phyloP scores from a whole-genome alignment of 441 rosid species.

The Macaranga tanarius region DNA sequence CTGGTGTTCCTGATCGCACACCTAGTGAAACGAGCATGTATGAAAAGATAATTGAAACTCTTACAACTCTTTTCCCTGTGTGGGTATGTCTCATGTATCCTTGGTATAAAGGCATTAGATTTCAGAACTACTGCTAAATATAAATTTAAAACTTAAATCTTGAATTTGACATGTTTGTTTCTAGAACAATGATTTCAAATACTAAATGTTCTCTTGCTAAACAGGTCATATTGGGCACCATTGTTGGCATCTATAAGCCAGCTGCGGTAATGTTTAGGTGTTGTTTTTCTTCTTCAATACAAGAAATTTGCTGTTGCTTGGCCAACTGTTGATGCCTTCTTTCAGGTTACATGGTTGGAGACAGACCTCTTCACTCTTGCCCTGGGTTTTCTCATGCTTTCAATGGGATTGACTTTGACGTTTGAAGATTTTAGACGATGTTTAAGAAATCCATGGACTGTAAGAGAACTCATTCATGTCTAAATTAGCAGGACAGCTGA shows the following conservation, averaged over 20 bases:
- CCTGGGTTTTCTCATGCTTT: conserved; percentile 93
- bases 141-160: background rate
- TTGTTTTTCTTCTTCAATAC: conserved; percentile 11
- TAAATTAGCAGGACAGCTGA: conserved; percentile 10
- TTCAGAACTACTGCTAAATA: background rate
- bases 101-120: conserved; percentile 13
- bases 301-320: conserved; percentile 7
- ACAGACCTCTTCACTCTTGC: conserved; percentile 85
- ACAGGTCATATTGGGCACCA: conserved; percentile 84
- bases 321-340: conserved; percentile 22
- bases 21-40: conserved; percentile 61
- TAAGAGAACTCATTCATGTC: conserved; percentile 37
- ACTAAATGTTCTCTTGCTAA: conserved; percentile 20
- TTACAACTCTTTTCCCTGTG: conserved; percentile 85
- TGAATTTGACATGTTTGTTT: background rate
- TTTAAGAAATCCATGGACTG: conserved; percentile 93
- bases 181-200: background rate
- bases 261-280: conserved; percentile 53
- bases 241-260: conserved; percentile 86
- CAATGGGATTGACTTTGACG: conserved; percentile 92
- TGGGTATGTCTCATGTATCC: conserved; percentile 56
- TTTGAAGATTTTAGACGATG: conserved; percentile 90
- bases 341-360: conserved; percentile 90
- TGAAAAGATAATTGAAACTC: conserved; percentile 73
- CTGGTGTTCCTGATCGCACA: conserved; percentile 50